Percentiles rank a stretch among this genome's conserved stretches.
Evolutionary conservation across 345 rosid species (phyloP).

Genomic region (Aquilaria malaccensis): DNA sequence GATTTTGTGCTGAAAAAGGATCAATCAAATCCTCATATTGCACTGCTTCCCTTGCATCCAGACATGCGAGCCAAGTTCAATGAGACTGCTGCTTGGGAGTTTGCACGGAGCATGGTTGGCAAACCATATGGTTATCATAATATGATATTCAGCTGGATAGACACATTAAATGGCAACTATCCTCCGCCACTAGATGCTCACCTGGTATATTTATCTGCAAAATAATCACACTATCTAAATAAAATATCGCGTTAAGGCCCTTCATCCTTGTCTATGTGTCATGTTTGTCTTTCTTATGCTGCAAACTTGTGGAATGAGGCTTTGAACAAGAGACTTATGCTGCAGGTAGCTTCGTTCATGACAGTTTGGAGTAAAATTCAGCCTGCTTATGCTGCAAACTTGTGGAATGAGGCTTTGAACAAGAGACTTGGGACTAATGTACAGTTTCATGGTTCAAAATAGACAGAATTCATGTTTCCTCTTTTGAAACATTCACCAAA

Average conservation of each 20-base stretch:
- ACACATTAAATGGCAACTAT: constrained; percentile 66
- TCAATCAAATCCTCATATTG: constrained; percentile 81
- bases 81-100: constrained; percentile 90
- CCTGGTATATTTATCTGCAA: constrained; percentile 33
- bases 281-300: not conserved
- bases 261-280: constrained; percentile 9
- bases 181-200: constrained; percentile 92
- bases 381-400: constrained; percentile 81
- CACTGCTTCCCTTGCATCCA: constrained; percentile 87
- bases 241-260: not conserved
- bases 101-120: constrained; percentile 76
- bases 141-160: constrained; percentile 96
- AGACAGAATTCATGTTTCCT: not conserved
- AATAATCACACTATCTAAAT: too few species aligned
- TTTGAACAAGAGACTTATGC: not conserved
- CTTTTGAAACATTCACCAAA: not conserved
- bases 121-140: constrained; percentile 89
- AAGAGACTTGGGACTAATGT: constrained; percentile 87
- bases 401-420: constrained; percentile 91
- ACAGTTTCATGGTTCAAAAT: not conserved
- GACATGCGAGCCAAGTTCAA: constrained; percentile 73
- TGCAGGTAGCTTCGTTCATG: constrained; percentile 89
- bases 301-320: not conserved
- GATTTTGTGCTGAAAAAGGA: constrained; percentile 79
- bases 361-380: constrained; percentile 79